Base-by-base conservation (phyloP, 108 stramenopile species). In the Nitzschia sp. region DNA sequence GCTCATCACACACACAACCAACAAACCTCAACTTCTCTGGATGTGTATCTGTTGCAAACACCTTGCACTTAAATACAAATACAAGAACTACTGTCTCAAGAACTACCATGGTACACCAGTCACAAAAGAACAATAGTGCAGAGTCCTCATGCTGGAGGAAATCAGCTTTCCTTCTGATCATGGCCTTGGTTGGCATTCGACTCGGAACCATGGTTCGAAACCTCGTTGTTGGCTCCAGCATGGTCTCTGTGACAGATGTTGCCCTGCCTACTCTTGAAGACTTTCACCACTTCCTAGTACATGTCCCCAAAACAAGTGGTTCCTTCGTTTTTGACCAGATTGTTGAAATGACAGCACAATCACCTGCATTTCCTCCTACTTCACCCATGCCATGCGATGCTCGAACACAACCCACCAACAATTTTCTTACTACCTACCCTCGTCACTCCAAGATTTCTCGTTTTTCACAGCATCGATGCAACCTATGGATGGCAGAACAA, bases 401-500 rank as follows among this genome's bases (percentile, higher is more conserved):
- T 10, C 61, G 61, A 1, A 62, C 43, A 11, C 41, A 21, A 24
- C 61, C 17, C 1, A 46, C 43, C 8, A 24, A 24, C 17, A 21
- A 44, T 24, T 62, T 62, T 42, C 42, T 43, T 22, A 20, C 41
- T 1, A 14, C 42, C 19, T 62, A 62, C 21, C 61, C 61, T 2
- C 22, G 15, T 37, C 57, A 17, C 12, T 34, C 57, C 34, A 58
- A 17, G 17, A 48, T 48, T 15, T 17, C n/a, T 17, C 14, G 17
- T 5, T 48, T 7, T 21, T 2, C 20, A 25, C 57, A 58, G 5
- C 12, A 39, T 9, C n/a, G 8, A 6, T 62, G 61, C 61, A 62
- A 62, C 43, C 43, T 62, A 10, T 62, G 61, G 61, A 62, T 62
- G 61, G 61, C 61, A 3, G 61, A 62, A 25, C 61, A 62, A 46